Evolutionary conservation across 768 basidiomycete species (phyloP).

Genomic region (Agrocybe praecox): DNA sequence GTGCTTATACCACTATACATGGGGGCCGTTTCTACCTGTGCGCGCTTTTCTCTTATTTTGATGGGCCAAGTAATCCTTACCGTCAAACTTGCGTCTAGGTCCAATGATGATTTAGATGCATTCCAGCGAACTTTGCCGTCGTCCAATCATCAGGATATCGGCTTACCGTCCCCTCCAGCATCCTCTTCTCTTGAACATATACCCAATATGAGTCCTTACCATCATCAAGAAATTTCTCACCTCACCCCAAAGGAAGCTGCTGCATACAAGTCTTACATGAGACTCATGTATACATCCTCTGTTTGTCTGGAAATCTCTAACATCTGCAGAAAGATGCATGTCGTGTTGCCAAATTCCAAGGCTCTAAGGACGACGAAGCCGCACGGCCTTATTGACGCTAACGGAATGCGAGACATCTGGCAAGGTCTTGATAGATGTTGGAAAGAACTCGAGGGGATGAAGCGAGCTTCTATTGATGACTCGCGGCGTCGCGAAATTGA

Average conservation of each 20-base stretch:
- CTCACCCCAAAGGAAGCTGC: conserved; percentile 29
- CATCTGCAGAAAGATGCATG: conserved; percentile 79
- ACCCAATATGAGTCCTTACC: conserved; percentile 13
- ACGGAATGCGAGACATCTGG: conserved; percentile 81
- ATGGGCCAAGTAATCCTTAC: not conserved
- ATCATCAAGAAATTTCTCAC: conserved; percentile 18
- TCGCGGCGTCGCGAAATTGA: conserved; percentile 39
- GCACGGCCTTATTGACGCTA: conserved; percentile 59
- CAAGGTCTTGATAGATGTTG: conserved; percentile 78
- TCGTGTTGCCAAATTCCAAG: conserved; percentile 75
- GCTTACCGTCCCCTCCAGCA: conserved; percentile 35
- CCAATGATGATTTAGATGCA: conserved; percentile 72
- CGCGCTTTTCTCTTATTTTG: conserved; percentile 23
- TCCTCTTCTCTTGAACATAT: conserved; percentile 28
- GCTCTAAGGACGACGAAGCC: conserved; percentile 62
- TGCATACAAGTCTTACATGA: conserved; percentile 43
- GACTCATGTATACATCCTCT: conserved; percentile 62
- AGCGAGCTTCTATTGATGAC: conserved; percentile 33
- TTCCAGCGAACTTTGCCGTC: conserved; percentile 70
- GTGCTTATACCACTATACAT: conserved; percentile 76
- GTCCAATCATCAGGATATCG: conserved; percentile 25
- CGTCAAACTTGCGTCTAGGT: conserved; percentile 36
- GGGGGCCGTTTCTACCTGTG: conserved; percentile 87
- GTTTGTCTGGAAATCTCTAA: conserved; percentile 75
- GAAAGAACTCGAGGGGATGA: conserved; percentile 78